Evolutionary conservation across 306 rosid genomes (phyloP).

Genomic region (Acmispon strigosus): DNA sequence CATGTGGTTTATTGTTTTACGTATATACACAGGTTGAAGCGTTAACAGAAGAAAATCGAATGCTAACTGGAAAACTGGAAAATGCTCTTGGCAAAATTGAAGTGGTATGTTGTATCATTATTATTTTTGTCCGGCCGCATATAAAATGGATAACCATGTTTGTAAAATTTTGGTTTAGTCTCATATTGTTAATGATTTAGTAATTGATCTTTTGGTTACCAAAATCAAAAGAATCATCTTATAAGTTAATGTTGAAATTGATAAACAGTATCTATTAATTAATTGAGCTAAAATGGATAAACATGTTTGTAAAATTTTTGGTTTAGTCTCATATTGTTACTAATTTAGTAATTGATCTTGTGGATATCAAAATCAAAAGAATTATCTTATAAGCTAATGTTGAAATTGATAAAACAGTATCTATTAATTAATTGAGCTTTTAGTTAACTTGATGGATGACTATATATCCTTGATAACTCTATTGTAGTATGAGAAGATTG

Average conservation of each 20-base stretch:
- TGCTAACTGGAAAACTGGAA: constrained; percentile 45
- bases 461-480: not conserved
- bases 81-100: constrained; percentile 50
- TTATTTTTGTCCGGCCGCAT: not conserved
- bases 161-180: not conserved
- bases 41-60: constrained; percentile 35
- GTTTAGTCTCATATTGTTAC: not conserved
- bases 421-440: constrained; percentile 5
- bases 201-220: too few species aligned
- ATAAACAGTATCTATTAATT: too few species aligned
- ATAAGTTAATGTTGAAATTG: too few species aligned
- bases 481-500: constrained; percentile 58
- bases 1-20: not conserved
- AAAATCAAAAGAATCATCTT: too few species aligned
- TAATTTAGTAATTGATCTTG: not conserved
- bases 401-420: not conserved
- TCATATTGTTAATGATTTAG: too few species aligned
- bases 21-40: constrained; percentile 44
- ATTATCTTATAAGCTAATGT: not conserved
- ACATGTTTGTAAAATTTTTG: not conserved
- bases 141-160: not conserved
- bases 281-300: not conserved
- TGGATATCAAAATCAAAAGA: not conserved
- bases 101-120: constrained; percentile 43
- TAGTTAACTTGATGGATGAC: not conserved